These are phyloP conservation scores for Ceratocystis colombiana DNA, from an alignment of 2,329 filamentous ascomycete genomes.

Conservation along the genomic window DNA sequence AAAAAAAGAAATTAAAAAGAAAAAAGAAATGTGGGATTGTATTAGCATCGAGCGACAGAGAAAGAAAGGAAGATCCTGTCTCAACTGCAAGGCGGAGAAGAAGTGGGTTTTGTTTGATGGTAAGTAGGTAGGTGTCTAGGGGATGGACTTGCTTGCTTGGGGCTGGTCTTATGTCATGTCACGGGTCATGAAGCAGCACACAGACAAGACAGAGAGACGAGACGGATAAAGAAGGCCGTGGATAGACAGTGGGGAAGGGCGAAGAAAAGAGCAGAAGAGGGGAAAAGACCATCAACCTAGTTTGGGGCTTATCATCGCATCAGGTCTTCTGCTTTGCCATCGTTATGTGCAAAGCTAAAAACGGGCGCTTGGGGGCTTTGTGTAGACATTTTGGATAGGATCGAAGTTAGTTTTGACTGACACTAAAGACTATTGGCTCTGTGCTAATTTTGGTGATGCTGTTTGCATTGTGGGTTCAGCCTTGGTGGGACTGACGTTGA, in stretches of 20 bases:
- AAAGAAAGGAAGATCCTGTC: conserved; percentile 8
- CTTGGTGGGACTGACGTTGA: conserved; percentile 13
- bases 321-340: no score
- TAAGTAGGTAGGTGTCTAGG: background rate
- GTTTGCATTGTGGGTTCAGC: conserved; percentile 4
- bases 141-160: background rate
- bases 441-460: conserved; percentile 7
- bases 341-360: no score
- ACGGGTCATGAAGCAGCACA: background rate
- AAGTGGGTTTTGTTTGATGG: conserved; percentile 12
- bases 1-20: background rate
- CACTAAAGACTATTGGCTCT: background rate
- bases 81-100: conserved; percentile 2
- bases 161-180: conserved; percentile 5
- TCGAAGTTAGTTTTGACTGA: background rate
- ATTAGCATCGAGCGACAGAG: background rate
- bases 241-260: background rate
- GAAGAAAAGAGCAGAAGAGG: background rate
- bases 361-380: background rate
- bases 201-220: background rate
- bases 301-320: no score
- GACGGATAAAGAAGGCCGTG: background rate
- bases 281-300: no score
- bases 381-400: background rate
- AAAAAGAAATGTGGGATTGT: conserved; percentile 4